phyloP scores from a whole-genome alignment of 345 rosid species.

The Melaleuca alternifolia region DNA sequence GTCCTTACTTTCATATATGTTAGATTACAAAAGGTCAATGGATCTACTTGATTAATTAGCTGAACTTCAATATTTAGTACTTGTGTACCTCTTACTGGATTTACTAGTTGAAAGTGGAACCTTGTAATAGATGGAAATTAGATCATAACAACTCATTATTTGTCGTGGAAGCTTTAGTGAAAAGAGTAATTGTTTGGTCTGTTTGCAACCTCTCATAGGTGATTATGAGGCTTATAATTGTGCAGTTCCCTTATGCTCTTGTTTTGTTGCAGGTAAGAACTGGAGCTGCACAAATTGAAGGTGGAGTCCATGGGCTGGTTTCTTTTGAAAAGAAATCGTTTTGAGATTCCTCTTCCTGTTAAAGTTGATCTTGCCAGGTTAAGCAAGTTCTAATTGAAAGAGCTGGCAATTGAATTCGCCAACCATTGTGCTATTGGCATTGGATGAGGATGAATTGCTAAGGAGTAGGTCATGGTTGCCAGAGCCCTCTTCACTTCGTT shows the following conservation, averaged over 20 bases:
- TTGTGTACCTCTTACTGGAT: background rate
- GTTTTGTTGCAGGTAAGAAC: constrained; percentile 48
- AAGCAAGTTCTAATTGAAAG: background rate
- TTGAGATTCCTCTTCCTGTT: constrained; percentile 7
- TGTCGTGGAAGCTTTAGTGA: background rate
- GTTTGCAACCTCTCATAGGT: too few species aligned
- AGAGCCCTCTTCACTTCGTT: background rate
- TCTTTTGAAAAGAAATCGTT: constrained; percentile 69
- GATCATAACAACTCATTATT: background rate
- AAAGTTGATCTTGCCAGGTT: background rate
- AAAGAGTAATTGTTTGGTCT: background rate
- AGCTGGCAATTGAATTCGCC: background rate
- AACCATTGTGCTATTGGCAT: background rate
- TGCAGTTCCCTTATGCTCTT: background rate
- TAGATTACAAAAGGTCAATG: too few species aligned
- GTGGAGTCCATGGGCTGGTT: constrained; percentile 74
- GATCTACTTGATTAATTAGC: background rate
- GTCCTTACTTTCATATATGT: background rate
- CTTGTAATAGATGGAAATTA: background rate
- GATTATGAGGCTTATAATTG: background rate
- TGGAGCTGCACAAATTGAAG: constrained; percentile 93
- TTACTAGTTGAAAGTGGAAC: background rate
- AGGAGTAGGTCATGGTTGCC: background rate
- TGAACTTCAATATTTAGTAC: background rate
- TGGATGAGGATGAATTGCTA: background rate